Percentiles rank a stretch among this genome's conserved stretches.
phyloP scores from a whole-genome alignment of 148 eudicot species.

The Dianthus caryophyllus region DNA sequence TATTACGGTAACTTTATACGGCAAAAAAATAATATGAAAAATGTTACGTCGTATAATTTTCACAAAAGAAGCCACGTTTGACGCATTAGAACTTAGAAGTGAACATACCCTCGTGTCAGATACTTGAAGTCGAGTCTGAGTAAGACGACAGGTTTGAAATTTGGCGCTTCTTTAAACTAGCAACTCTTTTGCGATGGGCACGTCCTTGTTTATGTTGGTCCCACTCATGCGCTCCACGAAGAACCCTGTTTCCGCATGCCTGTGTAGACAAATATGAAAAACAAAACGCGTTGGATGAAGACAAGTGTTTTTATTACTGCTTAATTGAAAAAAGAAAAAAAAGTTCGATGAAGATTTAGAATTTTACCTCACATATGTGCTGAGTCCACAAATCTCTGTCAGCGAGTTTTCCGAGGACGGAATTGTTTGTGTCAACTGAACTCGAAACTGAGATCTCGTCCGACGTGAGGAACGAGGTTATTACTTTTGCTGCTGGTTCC shows the following conservation, averaged over 20 bases:
- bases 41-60: too few relatives aligned
- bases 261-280: constrained; percentile 20
- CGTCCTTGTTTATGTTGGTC: constrained; percentile 86
- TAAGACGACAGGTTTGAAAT: not conserved
- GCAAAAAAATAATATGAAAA: too few relatives aligned
- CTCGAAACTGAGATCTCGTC: constrained; percentile 19
- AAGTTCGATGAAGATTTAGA: not conserved
- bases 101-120: not conserved
- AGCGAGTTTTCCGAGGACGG: constrained; percentile 27
- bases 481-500: constrained; percentile 49
- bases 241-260: constrained; percentile 83
- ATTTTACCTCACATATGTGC: constrained; percentile 62
- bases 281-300: not conserved
- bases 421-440: constrained; percentile 19
- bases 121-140: not conserved
- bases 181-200: constrained; percentile 63
- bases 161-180: constrained; percentile 45
- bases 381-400: constrained; percentile 82
- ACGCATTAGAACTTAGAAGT: not conserved
- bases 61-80: not conserved
- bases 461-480: constrained; percentile 44
- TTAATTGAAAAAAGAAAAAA: too few relatives aligned
- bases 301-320: not conserved
- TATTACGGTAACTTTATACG: too few relatives aligned
- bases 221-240: constrained; percentile 88